Evolutionary conservation across 139 green algal genomes (phyloP).

Genomic region (Chlorella sp.): DNA sequence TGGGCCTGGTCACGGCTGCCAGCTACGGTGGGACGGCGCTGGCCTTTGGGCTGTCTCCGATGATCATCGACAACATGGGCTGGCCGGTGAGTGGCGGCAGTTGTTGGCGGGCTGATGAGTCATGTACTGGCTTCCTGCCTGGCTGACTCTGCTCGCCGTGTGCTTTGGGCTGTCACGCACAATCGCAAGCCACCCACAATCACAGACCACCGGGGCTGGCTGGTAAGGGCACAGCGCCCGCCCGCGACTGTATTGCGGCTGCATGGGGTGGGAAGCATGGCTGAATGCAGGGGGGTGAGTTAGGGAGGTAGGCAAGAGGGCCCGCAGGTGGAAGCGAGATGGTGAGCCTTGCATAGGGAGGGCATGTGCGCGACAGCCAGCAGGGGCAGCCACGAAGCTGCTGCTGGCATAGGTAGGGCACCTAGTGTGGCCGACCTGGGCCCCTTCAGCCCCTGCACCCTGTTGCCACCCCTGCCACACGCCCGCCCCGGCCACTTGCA

Average conservation of each 20-base stretch:
- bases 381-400: not conserved
- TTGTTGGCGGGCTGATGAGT: no score
- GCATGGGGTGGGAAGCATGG: no score
- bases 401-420: not conserved
- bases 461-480: not conserved
- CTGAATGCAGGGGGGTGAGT: no score
- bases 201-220: conserved; percentile 70
- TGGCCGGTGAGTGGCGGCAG: conserved; percentile 48
- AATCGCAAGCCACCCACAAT: no score
- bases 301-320: no score
- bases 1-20: conserved; percentile 75
- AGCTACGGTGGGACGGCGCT: conserved; percentile 77
- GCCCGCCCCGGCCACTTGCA: not conserved
- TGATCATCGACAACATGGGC: conserved; percentile 65
- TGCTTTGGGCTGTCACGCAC: conserved; percentile 74
- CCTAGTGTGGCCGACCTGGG: no score
- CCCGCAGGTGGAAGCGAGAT: no score
- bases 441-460: not conserved
- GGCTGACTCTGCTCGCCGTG: no score
- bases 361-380: not conserved
- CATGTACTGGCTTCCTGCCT: no score
- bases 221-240: not conserved
- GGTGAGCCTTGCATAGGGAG: not conserved
- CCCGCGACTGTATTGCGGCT: no score
- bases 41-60: conserved; percentile 71